These are phyloP conservation scores for Sporothrix variecibatus DNA, from an alignment of 2,329 filamentous ascomycete genomes.

Conservation along the genomic window DNA sequence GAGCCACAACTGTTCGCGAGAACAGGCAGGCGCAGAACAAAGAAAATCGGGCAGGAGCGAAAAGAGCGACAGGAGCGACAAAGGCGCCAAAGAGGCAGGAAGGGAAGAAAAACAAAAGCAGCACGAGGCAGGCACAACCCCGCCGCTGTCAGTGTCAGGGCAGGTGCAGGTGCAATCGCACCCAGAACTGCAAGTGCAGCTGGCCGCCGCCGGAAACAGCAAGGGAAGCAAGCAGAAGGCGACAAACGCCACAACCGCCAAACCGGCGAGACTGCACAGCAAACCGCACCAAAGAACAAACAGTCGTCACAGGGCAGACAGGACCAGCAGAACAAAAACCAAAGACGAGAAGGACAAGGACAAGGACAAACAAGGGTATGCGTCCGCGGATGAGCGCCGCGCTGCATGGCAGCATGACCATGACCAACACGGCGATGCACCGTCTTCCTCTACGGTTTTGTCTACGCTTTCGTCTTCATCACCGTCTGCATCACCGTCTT, in stretches of 20 bases:
- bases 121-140: neutral
- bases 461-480: neutral
- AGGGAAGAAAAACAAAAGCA: neutral
- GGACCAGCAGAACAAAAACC: neutral
- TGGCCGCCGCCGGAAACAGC: conserved; percentile 14
- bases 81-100: neutral
- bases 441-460: neutral
- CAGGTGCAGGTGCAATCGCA: neutral
- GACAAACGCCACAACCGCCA: neutral
- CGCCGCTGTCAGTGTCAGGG: no score
- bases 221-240: neutral
- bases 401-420: neutral
- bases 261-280: neutral
- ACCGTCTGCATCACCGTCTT: neutral
- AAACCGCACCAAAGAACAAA: neutral
- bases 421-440: neutral
- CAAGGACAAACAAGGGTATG: neutral
- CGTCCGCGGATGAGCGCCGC: neutral
- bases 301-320: neutral
- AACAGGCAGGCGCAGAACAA: neutral
- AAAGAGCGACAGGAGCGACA: neutral
- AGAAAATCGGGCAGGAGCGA: neutral
- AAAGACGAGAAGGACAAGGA: neutral
- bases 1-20: neutral
- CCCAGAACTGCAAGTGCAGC: neutral